phyloP scores from a whole-genome alignment of 2,329 filamentous ascomycete genomes.

The Colletotrichum sp. region DNA sequence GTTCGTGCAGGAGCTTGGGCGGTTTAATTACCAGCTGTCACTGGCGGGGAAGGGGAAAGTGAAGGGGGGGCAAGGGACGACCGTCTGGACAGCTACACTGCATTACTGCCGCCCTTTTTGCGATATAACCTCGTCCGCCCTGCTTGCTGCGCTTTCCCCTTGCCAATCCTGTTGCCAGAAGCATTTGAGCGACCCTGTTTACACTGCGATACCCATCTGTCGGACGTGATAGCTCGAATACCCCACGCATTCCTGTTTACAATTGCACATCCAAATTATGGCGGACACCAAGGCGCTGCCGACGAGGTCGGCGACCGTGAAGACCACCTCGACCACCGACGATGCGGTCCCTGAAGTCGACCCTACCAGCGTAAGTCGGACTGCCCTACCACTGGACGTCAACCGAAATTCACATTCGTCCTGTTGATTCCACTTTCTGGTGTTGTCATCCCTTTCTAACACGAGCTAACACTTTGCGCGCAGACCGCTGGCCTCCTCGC shows the following conservation, averaged over 20 bases:
- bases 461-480: background rate
- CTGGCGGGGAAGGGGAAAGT: conserved; percentile 1
- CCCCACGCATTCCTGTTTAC: background rate
- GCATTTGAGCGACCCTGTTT: background rate
- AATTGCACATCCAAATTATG: conserved; percentile 31
- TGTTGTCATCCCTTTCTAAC: background rate
- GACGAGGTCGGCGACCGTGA: conserved; percentile 49
- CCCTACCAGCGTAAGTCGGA: conserved; percentile 56
- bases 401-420: background rate
- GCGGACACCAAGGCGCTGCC: conserved; percentile 40
- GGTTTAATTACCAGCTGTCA: conserved; percentile 16
- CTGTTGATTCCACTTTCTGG: background rate
- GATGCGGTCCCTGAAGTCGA: conserved; percentile 64
- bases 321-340: conserved; percentile 39
- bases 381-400: background rate
- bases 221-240: background rate
- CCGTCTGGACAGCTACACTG: background rate
- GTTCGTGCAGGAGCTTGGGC: conserved; percentile 14
- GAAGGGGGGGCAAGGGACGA: background rate
- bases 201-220: background rate
- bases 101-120: background rate
- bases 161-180: background rate
- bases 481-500: conserved; percentile 81
- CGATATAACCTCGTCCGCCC: conserved; percentile 3
- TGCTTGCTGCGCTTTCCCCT: background rate